Conservation (phyloP, 148 eudicot species). For the Camellia lanceoleosa region DNA sequence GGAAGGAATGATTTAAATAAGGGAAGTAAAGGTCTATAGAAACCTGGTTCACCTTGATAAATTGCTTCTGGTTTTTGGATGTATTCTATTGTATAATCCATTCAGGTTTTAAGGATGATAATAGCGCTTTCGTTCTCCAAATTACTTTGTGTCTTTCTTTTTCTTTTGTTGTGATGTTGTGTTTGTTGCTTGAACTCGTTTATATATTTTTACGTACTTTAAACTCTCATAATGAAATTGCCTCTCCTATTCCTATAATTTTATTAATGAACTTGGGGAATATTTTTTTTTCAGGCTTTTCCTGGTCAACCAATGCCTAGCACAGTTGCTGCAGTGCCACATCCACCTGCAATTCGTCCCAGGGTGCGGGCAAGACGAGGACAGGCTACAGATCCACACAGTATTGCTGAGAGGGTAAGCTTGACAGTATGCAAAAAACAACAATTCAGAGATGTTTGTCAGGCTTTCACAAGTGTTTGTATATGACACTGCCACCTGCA, state of each 20-base stretch:
- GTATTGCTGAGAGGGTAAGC: slow-evolving; percentile 75
- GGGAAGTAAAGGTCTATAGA: not conserved
- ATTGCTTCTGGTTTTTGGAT: not conserved
- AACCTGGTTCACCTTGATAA: not conserved
- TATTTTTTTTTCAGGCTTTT: slow-evolving; percentile 37
- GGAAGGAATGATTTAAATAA: not conserved
- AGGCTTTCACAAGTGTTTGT: not conserved
- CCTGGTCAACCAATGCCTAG: slow-evolving; percentile 63
- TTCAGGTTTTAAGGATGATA: not conserved
- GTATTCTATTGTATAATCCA: not conserved
- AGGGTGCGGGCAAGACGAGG: slow-evolving; percentile 74
- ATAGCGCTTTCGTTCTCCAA: not conserved
- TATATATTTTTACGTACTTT: not conserved
- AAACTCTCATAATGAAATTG: not conserved
- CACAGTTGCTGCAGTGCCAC: slow-evolving; percentile 46
- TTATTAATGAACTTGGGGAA: not conserved
- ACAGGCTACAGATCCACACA: slow-evolving; percentile 78
- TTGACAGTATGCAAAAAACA: slow-evolving; percentile 1
- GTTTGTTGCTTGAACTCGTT: slow-evolving; percentile 8
- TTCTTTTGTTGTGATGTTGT: slow-evolving; percentile 10
- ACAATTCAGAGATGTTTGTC: not conserved
- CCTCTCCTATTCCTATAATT: not conserved
- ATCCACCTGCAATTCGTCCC: slow-evolving; percentile 62
- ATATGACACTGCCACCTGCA: not conserved
- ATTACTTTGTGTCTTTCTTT: not conserved